phyloP scores from a whole-genome alignment of 2,329 filamentous ascomycete genomes.

The Fusarium redolens region DNA sequence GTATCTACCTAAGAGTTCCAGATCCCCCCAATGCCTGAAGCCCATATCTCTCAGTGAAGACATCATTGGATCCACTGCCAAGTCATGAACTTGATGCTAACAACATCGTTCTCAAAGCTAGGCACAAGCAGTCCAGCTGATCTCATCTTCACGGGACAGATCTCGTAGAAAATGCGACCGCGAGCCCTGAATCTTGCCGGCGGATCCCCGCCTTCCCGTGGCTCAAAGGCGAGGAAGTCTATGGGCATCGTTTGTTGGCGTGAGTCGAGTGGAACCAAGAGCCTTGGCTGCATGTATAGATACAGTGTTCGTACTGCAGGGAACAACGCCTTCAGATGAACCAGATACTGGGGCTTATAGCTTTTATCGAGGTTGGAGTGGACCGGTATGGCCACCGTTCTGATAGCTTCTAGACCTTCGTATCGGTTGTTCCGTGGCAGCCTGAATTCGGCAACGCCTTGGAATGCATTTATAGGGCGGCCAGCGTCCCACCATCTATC shows the following conservation, averaged over 20 bases:
- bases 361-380: neutral
- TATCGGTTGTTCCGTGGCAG: neutral
- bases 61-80: neutral
- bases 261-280: neutral
- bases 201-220: fast-evolving
- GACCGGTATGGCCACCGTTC: neutral
- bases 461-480: too few relatives aligned
- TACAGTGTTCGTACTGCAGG: neutral
- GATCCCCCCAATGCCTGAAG: neutral
- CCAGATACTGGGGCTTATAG: neutral
- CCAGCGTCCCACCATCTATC: too few relatives aligned
- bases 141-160: neutral
- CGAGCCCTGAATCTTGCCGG: neutral
- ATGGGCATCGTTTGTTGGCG: neutral
- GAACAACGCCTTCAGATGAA: neutral
- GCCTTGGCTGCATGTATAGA: neutral
- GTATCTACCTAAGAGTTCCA: neutral
- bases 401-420: neutral
- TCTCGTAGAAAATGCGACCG: neutral
- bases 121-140: neutral
- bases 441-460: too few relatives aligned
- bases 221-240: neutral
- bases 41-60: neutral
- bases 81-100: neutral
- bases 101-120: neutral